Conservation (phyloP, 441 rosid genomes). For the Adansonia madagascariensis region DNA sequence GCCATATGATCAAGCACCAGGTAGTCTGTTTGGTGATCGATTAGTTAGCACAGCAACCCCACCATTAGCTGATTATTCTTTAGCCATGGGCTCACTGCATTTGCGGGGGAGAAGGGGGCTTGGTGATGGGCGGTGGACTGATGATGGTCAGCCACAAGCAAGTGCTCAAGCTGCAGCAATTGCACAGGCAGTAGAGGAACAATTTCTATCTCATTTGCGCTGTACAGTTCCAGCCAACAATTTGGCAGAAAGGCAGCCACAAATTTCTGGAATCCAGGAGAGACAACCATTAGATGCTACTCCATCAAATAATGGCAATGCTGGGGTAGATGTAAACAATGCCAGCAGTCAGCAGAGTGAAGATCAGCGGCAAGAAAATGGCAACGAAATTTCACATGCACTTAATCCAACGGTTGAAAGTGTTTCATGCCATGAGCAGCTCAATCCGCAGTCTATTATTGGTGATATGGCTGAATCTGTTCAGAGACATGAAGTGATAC, state of each 20-base stretch:
- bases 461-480: slow-evolving; percentile 41
- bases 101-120: slow-evolving; percentile 76
- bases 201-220: slow-evolving; percentile 70
- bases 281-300: slow-evolving; percentile 53
- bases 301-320: slow-evolving; percentile 53
- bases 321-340: slow-evolving; percentile 50
- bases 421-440: slow-evolving; percentile 44
- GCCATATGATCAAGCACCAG: slow-evolving; percentile 72
- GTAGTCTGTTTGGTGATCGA: slow-evolving; percentile 75
- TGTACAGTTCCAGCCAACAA: slow-evolving; percentile 53
- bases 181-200: slow-evolving; percentile 91
- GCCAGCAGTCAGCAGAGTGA: slow-evolving; percentile 54
- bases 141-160: slow-evolving; percentile 94
- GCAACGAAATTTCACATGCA: slow-evolving; percentile 41
- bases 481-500: slow-evolving; percentile 51
- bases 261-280: slow-evolving; percentile 65
- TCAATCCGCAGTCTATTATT: slow-evolving; percentile 33
- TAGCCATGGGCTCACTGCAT: slow-evolving; percentile 74
- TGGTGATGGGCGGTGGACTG: slow-evolving; percentile 94
- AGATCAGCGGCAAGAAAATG: slow-evolving; percentile 54
- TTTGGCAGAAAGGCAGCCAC: slow-evolving; percentile 64
- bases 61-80: slow-evolving; percentile 82
- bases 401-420: slow-evolving; percentile 46
- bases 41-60: slow-evolving; percentile 69
- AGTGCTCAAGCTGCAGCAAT: slow-evolving; percentile 80